Evolutionary conservation across 2,329 filamentous ascomycete species (phyloP).

Genomic region (Fusarium brevicatenulatum): DNA sequence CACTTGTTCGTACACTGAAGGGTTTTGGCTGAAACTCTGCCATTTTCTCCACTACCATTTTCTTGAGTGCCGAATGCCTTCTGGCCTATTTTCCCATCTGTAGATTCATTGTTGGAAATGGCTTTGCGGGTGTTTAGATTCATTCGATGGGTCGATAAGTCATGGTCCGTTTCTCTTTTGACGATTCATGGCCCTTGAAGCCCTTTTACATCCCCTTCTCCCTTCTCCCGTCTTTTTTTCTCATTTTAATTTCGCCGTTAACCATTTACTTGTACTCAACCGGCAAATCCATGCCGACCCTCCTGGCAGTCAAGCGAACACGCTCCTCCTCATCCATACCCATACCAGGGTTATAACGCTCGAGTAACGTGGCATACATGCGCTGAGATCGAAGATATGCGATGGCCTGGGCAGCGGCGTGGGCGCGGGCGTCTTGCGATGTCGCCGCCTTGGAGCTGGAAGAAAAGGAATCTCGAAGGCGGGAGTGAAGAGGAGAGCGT

Average conservation of each 20-base stretch:
- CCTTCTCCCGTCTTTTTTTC: background rate
- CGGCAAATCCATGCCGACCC: conserved; percentile 91
- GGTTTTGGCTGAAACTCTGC: background rate
- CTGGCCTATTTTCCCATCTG: background rate
- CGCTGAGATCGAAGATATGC: conserved; percentile 88
- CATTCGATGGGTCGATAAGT: background rate
- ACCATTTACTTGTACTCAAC: conserved; percentile 58
- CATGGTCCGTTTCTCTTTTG: background rate
- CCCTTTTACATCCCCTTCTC: background rate
- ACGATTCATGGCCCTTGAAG: background rate
- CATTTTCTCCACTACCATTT: background rate
- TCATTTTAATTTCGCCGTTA: background rate
- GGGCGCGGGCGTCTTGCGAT: conserved; percentile 42
- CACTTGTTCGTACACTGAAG: conserved; percentile 34
- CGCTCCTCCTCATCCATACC: conserved; percentile 87
- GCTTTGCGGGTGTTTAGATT: background rate
- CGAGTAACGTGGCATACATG: conserved; percentile 80
- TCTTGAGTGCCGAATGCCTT: background rate
- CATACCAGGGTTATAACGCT: conserved; percentile 95
- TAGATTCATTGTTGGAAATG: background rate
- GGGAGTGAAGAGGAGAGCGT: conserved; percentile 63
- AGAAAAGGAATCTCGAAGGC: conserved; percentile 47
- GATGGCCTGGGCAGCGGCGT: conserved; percentile 76
- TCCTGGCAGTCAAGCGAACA: conserved; percentile 82
- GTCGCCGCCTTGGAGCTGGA: conserved; percentile 65